Percentiles rank a stretch among this genome's conserved stretches.
These are phyloP conservation scores for Salpingoeca rosetta DNA, from an alignment of 78 protist species.

Conservation along the genomic window DNA sequence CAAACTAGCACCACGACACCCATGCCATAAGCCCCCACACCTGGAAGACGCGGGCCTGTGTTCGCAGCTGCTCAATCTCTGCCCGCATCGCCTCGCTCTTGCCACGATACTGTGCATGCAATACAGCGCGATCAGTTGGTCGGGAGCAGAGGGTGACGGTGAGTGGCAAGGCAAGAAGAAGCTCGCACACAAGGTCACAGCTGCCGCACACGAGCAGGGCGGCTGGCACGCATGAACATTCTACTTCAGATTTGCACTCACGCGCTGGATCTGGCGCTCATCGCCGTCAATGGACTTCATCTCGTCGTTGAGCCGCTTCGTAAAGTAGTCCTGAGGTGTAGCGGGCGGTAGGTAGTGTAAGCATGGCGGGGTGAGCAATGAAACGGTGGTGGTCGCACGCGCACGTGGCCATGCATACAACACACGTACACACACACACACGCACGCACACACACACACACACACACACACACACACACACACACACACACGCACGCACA, in stretches of 20 bases:
- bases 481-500: background rate
- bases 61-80: conserved; percentile 49
- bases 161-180: too few species aligned
- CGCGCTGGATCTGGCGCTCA: background rate
- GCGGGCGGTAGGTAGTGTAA: conserved; percentile 3
- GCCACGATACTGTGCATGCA: conserved; percentile 40
- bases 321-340: conserved; percentile 61
- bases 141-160: too few species aligned
- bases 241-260: too few species aligned
- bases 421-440: conserved; percentile 1
- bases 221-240: too few species aligned
- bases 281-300: conserved; percentile 41
- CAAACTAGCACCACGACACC: too few species aligned
- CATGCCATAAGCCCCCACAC: background rate
- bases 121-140: too few species aligned
- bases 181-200: too few species aligned
- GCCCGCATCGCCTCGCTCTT: conserved; percentile 61
- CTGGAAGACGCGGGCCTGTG: background rate
- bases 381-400: background rate
- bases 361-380: background rate
- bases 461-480: background rate
- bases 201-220: too few species aligned
- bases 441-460: background rate
- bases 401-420: background rate
- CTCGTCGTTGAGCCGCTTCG: conserved; percentile 41